Evolutionary conservation across 75 land plant species (phyloP), one percentile per base, ranked within the genome.

Genomic region (Adiantum capillusveneris): DNA sequence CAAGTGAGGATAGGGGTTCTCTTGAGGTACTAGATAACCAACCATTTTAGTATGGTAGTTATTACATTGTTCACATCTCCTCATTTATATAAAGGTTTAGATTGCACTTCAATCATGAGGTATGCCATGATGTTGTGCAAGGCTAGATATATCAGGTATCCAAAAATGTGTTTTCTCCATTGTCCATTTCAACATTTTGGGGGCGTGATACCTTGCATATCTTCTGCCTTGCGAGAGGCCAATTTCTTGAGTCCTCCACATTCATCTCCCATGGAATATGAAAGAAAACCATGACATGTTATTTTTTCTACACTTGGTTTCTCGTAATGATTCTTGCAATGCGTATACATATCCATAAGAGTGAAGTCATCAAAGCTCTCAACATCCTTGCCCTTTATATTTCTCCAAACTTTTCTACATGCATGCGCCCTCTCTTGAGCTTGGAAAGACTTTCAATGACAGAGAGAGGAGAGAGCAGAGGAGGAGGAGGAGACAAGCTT

Each of bases 71-170:
- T 48, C 5, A 48, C 20, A 48, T 48, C 18, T 48, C 20, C 20
- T 13, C 51, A 12, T 48, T 48, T 48, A 48, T 48, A 20, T 48
- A 48, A 48, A 5, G 51, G 51, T 18, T 48, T 48, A 48, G 20
- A 16, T 48, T 11, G 51, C 20, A 20, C 18, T 48, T 19, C 18
- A 48, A 13, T 48, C 51, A 12, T 48, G 51, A 19, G 51, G 51
- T 19, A 48, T 48, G 51, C 51, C 51, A 18, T 48, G 51, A 16
- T 48, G 51, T 11, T 16, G 20, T 48, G 51, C 51, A 48, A 12
- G 20, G 20, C 20, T 13, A 18, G 20, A 48, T 19, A 18, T 48
- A 9, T 48, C 51, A 48, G 6, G 20, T 11, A 48, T 48, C 51
- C 51, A 48, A 13, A 6, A 12, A 48, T 48, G 51, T 48, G 51